Evolutionary conservation across 2,329 filamentous ascomycete species (phyloP).

Genomic region (Sporothrix phasma): DNA sequence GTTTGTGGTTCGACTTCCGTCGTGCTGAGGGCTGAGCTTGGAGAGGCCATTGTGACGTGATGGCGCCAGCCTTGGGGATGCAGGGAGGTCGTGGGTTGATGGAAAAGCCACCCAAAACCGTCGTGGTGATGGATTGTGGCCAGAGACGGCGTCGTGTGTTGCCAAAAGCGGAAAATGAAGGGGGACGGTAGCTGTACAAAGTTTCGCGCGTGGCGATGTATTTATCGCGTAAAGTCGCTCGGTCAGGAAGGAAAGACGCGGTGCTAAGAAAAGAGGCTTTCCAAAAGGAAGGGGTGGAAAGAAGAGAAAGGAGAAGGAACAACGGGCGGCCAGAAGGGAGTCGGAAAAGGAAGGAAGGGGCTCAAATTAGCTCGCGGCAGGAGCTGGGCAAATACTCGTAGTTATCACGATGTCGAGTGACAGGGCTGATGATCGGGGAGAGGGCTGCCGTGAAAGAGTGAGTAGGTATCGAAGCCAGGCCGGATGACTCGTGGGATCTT

Average conservation of each 20-base stretch:
- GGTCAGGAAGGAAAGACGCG: not conserved
- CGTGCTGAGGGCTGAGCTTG: slow-evolving; percentile 31
- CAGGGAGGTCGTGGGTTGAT: not conserved
- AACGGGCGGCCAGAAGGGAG: not conserved
- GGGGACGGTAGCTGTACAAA: not conserved
- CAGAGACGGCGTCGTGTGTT: not conserved
- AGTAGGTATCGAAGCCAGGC: not conserved
- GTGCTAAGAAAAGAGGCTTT: not conserved
- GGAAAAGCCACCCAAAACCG: not conserved
- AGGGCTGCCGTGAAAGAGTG: not conserved
- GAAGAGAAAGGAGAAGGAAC: not conserved
- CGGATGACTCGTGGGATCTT: not conserved
- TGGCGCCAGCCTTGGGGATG: not conserved
- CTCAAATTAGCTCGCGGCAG: slow-evolving; percentile 9
- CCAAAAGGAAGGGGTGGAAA: not conserved
- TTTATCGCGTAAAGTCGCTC: not conserved
- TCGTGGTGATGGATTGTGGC: not conserved
- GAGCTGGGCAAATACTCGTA: not conserved
- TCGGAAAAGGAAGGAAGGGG: not conserved
- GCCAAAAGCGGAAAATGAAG: not conserved
- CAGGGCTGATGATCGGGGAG: not conserved
- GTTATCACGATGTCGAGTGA: slow-evolving; percentile 9
- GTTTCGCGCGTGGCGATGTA: not conserved
- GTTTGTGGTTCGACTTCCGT: slow-evolving; percentile 39
- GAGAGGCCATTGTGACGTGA: slow-evolving; percentile 25